Percentiles rank a stretch among this genome's conserved stretches.
Evolutionary conservation across 2,329 filamentous ascomycete species (phyloP).

Genomic region (Leptographium procerum): DNA sequence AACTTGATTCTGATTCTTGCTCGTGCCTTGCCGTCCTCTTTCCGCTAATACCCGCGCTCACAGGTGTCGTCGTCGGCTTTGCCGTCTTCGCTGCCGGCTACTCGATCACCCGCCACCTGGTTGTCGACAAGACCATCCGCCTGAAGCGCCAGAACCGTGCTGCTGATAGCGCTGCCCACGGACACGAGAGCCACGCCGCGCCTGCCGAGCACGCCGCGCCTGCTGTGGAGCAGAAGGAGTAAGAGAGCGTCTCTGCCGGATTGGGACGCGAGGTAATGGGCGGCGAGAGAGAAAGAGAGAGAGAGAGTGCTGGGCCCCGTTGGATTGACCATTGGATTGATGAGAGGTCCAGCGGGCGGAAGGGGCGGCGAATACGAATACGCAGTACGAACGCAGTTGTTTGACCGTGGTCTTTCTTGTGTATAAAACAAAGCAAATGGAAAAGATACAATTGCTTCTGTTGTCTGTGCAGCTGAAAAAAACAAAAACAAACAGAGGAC

Average conservation of each 20-base stretch:
- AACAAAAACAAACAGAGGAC: no score
- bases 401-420: not conserved
- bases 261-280: not conserved
- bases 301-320: no score
- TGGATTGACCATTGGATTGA: no score
- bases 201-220: not conserved
- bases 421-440: not conserved
- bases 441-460: not conserved
- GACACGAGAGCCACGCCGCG: conserved; percentile 21
- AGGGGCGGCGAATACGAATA: not conserved
- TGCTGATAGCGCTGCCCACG: conserved; percentile 25
- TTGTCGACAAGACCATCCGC: conserved; percentile 85
- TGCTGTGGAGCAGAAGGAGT: not conserved
- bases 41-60: not conserved
- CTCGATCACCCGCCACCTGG: conserved; percentile 71
- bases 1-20: conserved; percentile 4
- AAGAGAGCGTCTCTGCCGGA: not conserved
- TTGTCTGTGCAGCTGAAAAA: not conserved
- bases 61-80: conserved; percentile 79
- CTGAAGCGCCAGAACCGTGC: conserved; percentile 59
- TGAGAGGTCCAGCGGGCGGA: not conserved
- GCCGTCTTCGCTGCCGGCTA: conserved; percentile 72
- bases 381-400: not conserved
- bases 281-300: no score
- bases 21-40: not conserved